These are phyloP conservation scores for Nemania abortiva DNA, from an alignment of 2,329 filamentous ascomycete species.

Conservation along the genomic window DNA sequence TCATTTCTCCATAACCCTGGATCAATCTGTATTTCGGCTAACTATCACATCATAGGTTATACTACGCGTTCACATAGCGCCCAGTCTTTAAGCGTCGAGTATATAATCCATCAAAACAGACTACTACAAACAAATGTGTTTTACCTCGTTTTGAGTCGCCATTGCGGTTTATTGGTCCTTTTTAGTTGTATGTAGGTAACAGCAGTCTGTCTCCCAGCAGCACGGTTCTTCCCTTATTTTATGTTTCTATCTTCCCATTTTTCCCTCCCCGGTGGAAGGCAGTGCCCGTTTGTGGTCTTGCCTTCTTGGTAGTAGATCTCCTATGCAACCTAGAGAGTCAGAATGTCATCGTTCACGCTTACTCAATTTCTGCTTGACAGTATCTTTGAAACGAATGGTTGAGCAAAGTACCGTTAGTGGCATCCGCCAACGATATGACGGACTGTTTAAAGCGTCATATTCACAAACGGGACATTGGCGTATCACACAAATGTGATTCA, in stretches of 20 bases:
- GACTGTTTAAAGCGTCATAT: slow-evolving; percentile 40
- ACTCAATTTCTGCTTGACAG: slow-evolving; percentile 25
- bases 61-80: slow-evolving; percentile 18
- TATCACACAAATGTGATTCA: slow-evolving; percentile 38
- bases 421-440: slow-evolving; percentile 44
- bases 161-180: slow-evolving; percentile 11
- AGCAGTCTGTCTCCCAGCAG: slow-evolving; percentile 14
- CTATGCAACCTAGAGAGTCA: slow-evolving; percentile 4
- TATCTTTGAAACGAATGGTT: slow-evolving; percentile 23
- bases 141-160: slow-evolving; percentile 13
- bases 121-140: slow-evolving; percentile 13
- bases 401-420: slow-evolving; percentile 15
- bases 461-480: slow-evolving; percentile 36
- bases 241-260: slow-evolving; percentile 4
- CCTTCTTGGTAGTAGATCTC: slow-evolving; percentile 13
- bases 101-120: slow-evolving; percentile 21
- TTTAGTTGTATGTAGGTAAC: slow-evolving; percentile 30
- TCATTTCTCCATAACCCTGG: slow-evolving; percentile 8
- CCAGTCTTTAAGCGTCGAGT: slow-evolving; percentile 6
- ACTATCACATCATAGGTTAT: slow-evolving; percentile 25
- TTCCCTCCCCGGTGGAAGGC: slow-evolving; percentile 1
- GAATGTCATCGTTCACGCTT: slow-evolving; percentile 23
- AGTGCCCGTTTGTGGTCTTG: slow-evolving; percentile 1
- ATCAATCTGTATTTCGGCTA: slow-evolving; percentile 22
- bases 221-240: slow-evolving; percentile 18